phyloP scores from a whole-genome alignment of 768 basidiomycete genomes.

The Lactarius hengduanensis region DNA sequence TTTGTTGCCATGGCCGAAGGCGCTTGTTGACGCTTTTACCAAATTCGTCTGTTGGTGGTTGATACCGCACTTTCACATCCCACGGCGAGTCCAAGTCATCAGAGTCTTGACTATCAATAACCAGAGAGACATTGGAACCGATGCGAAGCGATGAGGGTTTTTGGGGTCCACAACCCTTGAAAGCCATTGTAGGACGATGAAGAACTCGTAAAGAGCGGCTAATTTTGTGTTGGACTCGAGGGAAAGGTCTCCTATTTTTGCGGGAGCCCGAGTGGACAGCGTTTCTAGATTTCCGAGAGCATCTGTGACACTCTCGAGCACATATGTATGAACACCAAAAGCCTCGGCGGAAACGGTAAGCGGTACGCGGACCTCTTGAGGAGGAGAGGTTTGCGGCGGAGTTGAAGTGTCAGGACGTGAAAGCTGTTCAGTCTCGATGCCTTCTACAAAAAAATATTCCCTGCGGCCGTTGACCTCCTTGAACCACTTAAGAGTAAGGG shows the following conservation, averaged over 20 bases:
- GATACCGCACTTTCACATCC: constrained; percentile 62
- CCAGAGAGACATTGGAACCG: constrained; percentile 60
- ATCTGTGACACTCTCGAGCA: constrained; percentile 81
- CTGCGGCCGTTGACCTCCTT: constrained; percentile 62
- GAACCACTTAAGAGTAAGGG: constrained; percentile 75
- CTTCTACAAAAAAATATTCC: constrained; percentile 79
- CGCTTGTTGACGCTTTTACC: constrained; percentile 41
- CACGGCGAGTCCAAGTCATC: constrained; percentile 68
- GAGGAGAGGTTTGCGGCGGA: constrained; percentile 37
- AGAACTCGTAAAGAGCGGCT: constrained; percentile 68
- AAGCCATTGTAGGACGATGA: constrained; percentile 66
- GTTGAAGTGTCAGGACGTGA: constrained; percentile 33
- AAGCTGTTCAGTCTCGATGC: constrained; percentile 64
- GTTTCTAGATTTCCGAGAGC: constrained; percentile 65
- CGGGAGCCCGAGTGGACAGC: constrained; percentile 12
- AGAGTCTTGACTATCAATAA: constrained; percentile 50
- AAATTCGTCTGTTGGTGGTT: constrained; percentile 46
- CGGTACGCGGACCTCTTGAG: constrained; percentile 63
- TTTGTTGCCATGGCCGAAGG: constrained; percentile 62
- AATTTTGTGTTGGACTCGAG: constrained; percentile 44
- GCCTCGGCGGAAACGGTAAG: constrained; percentile 60
- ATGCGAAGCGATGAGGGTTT: constrained; percentile 68
- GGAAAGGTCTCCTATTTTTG: constrained; percentile 26
- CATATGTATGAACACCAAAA: constrained; percentile 68
- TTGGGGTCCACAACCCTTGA: constrained; percentile 72